A percentile compares a stretch with the other conserved stretches of the same genome.
phyloP scores from a whole-genome alignment of 306 rosid species.

The Begonia fuchsioides region DNA sequence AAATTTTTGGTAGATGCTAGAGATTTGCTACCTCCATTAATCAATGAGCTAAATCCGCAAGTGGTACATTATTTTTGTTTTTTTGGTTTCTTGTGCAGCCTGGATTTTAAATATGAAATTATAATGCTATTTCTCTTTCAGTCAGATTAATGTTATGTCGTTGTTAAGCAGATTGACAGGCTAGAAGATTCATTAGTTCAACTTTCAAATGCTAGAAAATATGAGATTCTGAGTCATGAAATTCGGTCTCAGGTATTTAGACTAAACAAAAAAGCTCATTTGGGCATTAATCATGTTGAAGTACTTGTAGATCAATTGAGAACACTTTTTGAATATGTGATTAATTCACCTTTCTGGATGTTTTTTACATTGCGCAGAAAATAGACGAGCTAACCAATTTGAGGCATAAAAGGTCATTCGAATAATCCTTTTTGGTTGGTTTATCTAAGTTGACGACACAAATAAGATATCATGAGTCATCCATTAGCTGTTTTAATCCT shows the following conservation, averaged over 20 bases:
- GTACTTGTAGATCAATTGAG: not conserved
- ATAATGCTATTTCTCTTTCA: conserved; percentile 6
- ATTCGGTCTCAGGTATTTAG: conserved; percentile 63
- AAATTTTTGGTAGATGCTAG: conserved; percentile 30
- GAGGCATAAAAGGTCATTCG: conserved; percentile 45
- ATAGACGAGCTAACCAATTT: conserved; percentile 14
- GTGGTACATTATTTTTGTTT: conserved; percentile 20
- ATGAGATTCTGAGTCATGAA: conserved; percentile 43
- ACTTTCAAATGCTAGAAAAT: conserved; percentile 41
- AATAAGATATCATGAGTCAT: conserved; percentile 8
- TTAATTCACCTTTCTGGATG: no score
- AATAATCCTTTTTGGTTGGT: conserved; percentile 10
- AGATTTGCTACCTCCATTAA: conserved; percentile 44
- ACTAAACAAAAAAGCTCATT: conserved; percentile 11
- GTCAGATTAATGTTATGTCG: conserved; percentile 3
- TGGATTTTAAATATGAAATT: conserved; percentile 8
- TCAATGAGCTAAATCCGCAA: conserved; percentile 36
- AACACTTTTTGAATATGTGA: no score
- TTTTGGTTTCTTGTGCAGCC: not conserved
- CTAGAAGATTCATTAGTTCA: conserved; percentile 54
- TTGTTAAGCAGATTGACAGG: conserved; percentile 33
- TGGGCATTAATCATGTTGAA: not conserved
- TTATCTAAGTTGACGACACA: conserved; percentile 8
- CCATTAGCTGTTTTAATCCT: conserved; percentile 12
- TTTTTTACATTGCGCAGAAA: conserved; percentile 16